A percentile compares a stretch with the other conserved stretches of the same genome.
phyloP scores from a whole-genome alignment of 371 early-diverging fungal genomes.

The Syncephalastrum contaminatum region DNA sequence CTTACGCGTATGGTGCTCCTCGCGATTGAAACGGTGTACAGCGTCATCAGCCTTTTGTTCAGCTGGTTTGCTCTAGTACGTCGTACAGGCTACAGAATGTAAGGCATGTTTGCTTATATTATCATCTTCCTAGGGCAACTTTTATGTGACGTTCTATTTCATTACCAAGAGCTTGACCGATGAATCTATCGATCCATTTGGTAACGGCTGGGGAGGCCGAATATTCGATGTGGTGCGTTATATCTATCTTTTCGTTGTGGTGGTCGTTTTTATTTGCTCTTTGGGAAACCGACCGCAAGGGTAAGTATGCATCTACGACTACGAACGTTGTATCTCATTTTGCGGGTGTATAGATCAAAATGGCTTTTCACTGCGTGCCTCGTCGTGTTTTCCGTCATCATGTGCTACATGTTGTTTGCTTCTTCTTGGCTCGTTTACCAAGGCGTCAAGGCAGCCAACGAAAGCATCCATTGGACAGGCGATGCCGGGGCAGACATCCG shows the following conservation, averaged over 20 bases:
- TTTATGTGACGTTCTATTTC: slow-evolving; percentile 87
- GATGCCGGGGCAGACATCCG: slow-evolving; percentile 29
- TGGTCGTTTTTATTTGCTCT: slow-evolving; percentile 79
- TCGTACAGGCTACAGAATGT: slow-evolving; percentile 6
- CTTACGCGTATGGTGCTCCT: slow-evolving; percentile 62
- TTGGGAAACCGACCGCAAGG: slow-evolving; percentile 95
- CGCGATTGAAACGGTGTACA: slow-evolving; percentile 71
- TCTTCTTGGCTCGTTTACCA: slow-evolving; percentile 48
- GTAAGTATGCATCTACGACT: slow-evolving; percentile 27
- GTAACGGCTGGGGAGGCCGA: slow-evolving; percentile 57
- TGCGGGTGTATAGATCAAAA: slow-evolving; percentile 23
- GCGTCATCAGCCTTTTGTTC: slow-evolving; percentile 69
- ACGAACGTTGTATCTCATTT: neutral
- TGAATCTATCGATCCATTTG: slow-evolving; percentile 66
- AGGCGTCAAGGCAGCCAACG: slow-evolving; percentile 42
- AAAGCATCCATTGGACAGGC: slow-evolving; percentile 21
- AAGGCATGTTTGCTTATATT: neutral
- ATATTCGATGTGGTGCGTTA: slow-evolving; percentile 65
- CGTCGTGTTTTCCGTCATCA: slow-evolving; percentile 36
- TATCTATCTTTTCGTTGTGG: slow-evolving; percentile 74
- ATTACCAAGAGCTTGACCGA: slow-evolving; percentile 61
- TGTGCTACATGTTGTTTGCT: slow-evolving; percentile 47
- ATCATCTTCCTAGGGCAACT: slow-evolving; percentile 57
- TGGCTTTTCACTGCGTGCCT: slow-evolving; percentile 40
- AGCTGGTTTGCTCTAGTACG: slow-evolving; percentile 81